phyloP scores from a whole-genome alignment of 805 yeast genomes.

The Torulaspora maleeae region DNA sequence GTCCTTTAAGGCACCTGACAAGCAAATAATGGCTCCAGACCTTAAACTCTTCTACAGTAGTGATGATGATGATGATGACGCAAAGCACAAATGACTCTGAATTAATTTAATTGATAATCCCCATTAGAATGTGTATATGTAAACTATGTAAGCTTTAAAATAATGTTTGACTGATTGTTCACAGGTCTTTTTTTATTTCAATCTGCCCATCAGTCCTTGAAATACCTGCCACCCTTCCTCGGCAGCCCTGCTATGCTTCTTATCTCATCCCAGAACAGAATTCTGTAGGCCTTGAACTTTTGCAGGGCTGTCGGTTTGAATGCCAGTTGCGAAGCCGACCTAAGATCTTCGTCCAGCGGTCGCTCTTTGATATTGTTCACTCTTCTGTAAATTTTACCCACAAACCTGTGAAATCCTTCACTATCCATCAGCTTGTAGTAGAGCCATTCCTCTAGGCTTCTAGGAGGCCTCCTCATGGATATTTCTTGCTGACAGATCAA shows the following conservation, averaged over 20 bases:
- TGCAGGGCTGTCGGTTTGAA: slow-evolving; percentile 52
- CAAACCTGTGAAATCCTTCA: slow-evolving; percentile 58
- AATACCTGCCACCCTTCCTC: slow-evolving; percentile 20
- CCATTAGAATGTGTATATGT: neutral
- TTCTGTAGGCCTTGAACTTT: slow-evolving; percentile 55
- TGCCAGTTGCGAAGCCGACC: slow-evolving; percentile 14
- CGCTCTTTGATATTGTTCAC: slow-evolving; percentile 52
- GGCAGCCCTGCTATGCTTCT: slow-evolving; percentile 49
- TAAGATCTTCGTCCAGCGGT: slow-evolving; percentile 24
- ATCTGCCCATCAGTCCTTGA: slow-evolving; percentile 12
- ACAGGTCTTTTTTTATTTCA: no score
- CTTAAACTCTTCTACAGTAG: slow-evolving; percentile 12
- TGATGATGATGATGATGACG: slow-evolving; percentile 7
- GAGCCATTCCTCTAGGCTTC: slow-evolving; percentile 46
- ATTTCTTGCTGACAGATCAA: neutral
- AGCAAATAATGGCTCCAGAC: slow-evolving; percentile 34
- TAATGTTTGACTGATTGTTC: no score
- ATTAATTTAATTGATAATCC: neutral
- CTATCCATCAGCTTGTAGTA: slow-evolving; percentile 50
- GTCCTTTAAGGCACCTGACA: slow-evolving; percentile 54
- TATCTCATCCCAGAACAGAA: slow-evolving; percentile 58
- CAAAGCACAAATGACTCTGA: neutral
- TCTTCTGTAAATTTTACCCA: slow-evolving; percentile 54
- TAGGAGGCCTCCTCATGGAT: slow-evolving; percentile 26
- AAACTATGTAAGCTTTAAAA: neutral